These are phyloP conservation scores for Quercus engelmannii DNA, from an alignment of 306 rosid species.

Conservation along the genomic window DNA sequence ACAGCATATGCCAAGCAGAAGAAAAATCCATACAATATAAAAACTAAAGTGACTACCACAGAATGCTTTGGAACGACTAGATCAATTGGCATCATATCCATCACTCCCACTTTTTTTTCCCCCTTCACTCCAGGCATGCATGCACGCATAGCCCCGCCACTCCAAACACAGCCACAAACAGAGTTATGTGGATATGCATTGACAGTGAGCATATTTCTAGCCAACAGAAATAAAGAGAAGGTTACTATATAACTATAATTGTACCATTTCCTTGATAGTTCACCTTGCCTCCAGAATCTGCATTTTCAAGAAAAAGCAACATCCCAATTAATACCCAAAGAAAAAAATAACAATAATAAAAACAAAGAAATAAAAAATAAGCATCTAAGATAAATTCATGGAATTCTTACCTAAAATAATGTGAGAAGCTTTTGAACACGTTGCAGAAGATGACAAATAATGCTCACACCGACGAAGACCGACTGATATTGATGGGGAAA, in stretches of 20 bases:
- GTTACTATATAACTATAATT: conserved; percentile 9
- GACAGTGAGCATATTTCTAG: not conserved
- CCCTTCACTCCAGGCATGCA: not conserved
- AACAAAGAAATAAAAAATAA: not conserved
- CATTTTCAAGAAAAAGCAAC: conserved; percentile 36
- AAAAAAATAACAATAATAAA: not conserved
- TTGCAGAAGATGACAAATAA: conserved; percentile 40
- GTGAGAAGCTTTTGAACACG: conserved; percentile 49
- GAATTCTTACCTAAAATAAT: conserved; percentile 45
- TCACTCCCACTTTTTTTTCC: not conserved
- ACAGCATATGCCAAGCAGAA: not conserved
- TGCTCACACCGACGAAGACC: conserved; percentile 37
- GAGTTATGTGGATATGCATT: not conserved
- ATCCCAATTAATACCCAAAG: conserved; percentile 13
- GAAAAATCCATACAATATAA: not conserved
- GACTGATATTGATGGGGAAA: conserved; percentile 29
- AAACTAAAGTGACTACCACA: conserved; percentile 1
- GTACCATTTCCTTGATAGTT: conserved; percentile 30
- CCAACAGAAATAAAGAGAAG: not conserved
- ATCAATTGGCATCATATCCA: not conserved
- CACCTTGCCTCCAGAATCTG: conserved; percentile 53
- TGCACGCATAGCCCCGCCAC: not conserved
- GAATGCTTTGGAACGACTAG: not conserved
- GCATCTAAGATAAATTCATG: not conserved
- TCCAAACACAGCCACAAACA: not conserved